These are phyloP conservation scores for Kuraishia piskuri DNA, from an alignment of 805 yeast genomes.

Conservation along the genomic window DNA sequence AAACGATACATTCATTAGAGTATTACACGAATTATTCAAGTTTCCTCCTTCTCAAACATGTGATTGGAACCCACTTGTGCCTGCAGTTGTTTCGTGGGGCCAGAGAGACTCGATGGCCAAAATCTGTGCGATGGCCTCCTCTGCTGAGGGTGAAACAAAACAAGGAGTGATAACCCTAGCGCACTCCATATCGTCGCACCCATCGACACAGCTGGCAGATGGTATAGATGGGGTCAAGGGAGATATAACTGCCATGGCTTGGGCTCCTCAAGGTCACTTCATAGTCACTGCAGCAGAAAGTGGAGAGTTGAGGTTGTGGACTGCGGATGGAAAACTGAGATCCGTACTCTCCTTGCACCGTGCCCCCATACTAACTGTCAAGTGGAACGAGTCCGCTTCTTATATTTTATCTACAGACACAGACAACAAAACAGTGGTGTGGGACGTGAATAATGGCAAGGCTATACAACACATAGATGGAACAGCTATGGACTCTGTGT, in stretches of 20 bases:
- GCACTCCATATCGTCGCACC: neutral
- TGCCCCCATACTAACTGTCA: constrained; percentile 43
- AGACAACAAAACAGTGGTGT: constrained; percentile 43
- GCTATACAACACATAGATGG: constrained; percentile 38
- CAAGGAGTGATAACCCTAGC: neutral
- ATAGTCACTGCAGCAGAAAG: constrained; percentile 56
- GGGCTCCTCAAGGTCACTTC: constrained; percentile 61
- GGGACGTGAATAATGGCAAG: constrained; percentile 56
- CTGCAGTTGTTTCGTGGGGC: constrained; percentile 46
- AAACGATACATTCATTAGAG: constrained; percentile 22
- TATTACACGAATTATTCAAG: constrained; percentile 27
- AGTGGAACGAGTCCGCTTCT: constrained; percentile 53
- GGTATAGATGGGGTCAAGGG: constrained; percentile 6
- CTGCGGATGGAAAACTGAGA: constrained; percentile 55
- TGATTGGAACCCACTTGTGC: constrained; percentile 48
- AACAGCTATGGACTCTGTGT: constrained; percentile 7
- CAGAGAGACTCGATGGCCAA: constrained; percentile 20
- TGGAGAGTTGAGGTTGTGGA: constrained; percentile 80
- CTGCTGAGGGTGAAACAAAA: constrained; percentile 4
- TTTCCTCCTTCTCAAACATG: constrained; percentile 37
- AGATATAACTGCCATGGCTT: constrained; percentile 27
- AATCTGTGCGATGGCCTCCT: constrained; percentile 16
- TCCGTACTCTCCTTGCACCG: constrained; percentile 46
- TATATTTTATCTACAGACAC: constrained; percentile 53
- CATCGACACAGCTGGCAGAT: neutral